Evolutionary conservation across 768 basidiomycete species (phyloP), one percentile per base, ranked within the genome.

Genomic region (Hericium coralloides): DNA sequence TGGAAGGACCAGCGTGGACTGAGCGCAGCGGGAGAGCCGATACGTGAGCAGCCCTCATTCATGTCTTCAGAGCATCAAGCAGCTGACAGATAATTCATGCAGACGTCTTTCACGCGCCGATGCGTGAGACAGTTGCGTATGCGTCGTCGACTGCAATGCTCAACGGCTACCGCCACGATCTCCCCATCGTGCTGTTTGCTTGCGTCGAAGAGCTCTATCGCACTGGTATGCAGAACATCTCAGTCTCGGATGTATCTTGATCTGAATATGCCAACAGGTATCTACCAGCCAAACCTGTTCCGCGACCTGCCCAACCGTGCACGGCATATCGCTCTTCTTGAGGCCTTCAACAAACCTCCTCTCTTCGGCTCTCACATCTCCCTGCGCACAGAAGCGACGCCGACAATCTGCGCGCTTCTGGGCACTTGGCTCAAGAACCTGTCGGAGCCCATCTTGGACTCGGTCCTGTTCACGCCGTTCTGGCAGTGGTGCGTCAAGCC

Each of bases 121-220:
- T 76, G 45, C 65, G 68, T 15, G 68, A 73, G 17, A 66, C 71
- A 5, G 56, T 73, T 8, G 55, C 68, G 14, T 65, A 67, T 36
- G 70, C 72, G 2, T 69, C 73, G 17, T 62, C 68, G 3, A 56
- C 65, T 14, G 68, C 74, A 17, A 58, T 68, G 26, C 61, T 76
- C 2, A 70, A 69, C 3, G 74, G 74, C 17, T 70, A 68, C 38
- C 68, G 68, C 43, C 71, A 77, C 47, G 56, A 72, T 56, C 59
- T 77, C 1, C 76, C 76, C 6, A 57, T 69, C 22, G 72, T 75
- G 2, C 73, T 73, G 38, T 68, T 73, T 3, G 67, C 73, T 0
- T 76, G 74, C 55, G 58, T 79, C 23, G 78, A 79, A 47, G 76
- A 79, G 60, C 62, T 79, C 37, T 76, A 76, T 55, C 72, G 75